phyloP scores from a whole-genome alignment of 169 alveolate genomes.

The Cryptosporidium viatorum region DNA sequence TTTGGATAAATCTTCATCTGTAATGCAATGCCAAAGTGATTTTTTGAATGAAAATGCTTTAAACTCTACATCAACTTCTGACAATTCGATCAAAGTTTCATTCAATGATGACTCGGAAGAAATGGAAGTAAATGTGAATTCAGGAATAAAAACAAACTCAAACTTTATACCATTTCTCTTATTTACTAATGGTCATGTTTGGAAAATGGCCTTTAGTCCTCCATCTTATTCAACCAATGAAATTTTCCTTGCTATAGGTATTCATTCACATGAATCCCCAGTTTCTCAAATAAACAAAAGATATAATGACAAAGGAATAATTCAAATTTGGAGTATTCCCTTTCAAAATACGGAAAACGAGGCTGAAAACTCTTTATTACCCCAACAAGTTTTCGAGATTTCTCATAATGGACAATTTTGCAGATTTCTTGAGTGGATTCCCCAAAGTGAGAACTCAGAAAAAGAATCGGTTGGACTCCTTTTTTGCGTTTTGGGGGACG shows the following conservation, averaged over 20 bases:
- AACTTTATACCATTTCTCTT: slow-evolving; percentile 33
- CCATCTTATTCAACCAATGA: neutral
- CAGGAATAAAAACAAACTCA: slow-evolving; percentile 13
- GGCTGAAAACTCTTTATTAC: neutral
- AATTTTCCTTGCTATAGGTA: slow-evolving; percentile 32
- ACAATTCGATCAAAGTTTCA: neutral
- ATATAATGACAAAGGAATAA: slow-evolving; percentile 20
- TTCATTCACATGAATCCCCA: slow-evolving; percentile 33
- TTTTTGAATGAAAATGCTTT: neutral
- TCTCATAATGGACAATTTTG: slow-evolving; percentile 40
- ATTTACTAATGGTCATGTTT: slow-evolving; percentile 39
- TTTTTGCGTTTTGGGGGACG: slow-evolving; percentile 41
- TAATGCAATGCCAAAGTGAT: neutral
- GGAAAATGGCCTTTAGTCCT: slow-evolving; percentile 75
- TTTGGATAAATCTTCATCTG: neutral
- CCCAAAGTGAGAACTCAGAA: neutral
- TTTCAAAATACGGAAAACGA: neutral
- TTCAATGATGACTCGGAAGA: neutral
- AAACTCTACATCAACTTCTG: neutral
- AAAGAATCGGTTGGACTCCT: slow-evolving; percentile 13
- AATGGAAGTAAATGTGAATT: neutral
- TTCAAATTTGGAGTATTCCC: slow-evolving; percentile 67
- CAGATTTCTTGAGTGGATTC: slow-evolving; percentile 71
- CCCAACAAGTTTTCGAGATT: slow-evolving; percentile 6
- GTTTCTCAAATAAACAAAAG: slow-evolving; percentile 43